phyloP scores from a whole-genome alignment of 2,329 filamentous ascomycete species.

The Knufia fluminis region DNA sequence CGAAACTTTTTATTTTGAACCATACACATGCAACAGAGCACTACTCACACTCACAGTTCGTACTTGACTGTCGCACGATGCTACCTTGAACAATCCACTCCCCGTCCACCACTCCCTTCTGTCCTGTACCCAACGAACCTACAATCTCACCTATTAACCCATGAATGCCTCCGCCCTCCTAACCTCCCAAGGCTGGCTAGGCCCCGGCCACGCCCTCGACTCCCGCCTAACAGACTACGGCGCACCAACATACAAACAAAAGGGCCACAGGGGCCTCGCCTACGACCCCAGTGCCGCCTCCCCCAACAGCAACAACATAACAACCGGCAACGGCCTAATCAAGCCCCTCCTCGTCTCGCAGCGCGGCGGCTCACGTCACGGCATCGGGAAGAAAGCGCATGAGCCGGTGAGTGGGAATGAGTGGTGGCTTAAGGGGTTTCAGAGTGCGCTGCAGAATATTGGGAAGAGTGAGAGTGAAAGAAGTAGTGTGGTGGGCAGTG shows the following conservation, averaged over 20 bases:
- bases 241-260: slow-evolving; percentile 26
- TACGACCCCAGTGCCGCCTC: slow-evolving; percentile 18
- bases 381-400: slow-evolving; percentile 67
- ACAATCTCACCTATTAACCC: not conserved
- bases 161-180: slow-evolving; percentile 86
- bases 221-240: slow-evolving; percentile 29
- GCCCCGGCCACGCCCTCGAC: slow-evolving; percentile 79
- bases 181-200: slow-evolving; percentile 79
- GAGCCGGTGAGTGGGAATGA: slow-evolving; percentile 63
- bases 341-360: slow-evolving; percentile 79
- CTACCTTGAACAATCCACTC: not conserved
- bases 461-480: slow-evolving; percentile 44
- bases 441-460: slow-evolving; percentile 65
- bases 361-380: slow-evolving; percentile 57
- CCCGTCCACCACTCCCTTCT: too few relatives aligned
- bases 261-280: slow-evolving; percentile 33
- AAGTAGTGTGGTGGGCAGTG: slow-evolving; percentile 37
- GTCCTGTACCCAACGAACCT: too few relatives aligned
- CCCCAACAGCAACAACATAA: slow-evolving; percentile 37
- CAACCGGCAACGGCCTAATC: slow-evolving; percentile 58
- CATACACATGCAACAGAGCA: too few relatives aligned
- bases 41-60: too few relatives aligned
- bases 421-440: slow-evolving; percentile 96
- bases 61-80: not conserved
- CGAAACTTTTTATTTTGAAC: too few relatives aligned